A percentile compares a stretch with the other conserved stretches of the same genome.
Evolutionary conservation across 2,329 filamentous ascomycete genomes (phyloP).

Genomic region (Elsinoe arachidis): DNA sequence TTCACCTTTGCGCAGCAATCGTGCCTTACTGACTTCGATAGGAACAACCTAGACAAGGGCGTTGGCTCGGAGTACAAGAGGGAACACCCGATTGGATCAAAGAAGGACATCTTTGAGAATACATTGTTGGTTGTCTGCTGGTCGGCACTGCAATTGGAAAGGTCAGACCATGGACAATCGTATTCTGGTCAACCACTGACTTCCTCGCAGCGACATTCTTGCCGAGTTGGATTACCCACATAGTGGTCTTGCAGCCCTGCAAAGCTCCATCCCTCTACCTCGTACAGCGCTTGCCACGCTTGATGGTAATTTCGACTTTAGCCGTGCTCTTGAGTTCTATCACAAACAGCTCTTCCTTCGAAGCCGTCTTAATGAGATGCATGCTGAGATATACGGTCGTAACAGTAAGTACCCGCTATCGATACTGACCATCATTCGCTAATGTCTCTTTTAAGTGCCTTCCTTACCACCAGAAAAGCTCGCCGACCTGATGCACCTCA

Average conservation of each 20-base stretch:
- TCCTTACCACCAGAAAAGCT: neutral
- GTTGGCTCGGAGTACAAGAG: conserved; percentile 12
- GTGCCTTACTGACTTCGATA: neutral
- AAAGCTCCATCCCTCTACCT: conserved; percentile 58
- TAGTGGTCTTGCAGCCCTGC: conserved; percentile 52
- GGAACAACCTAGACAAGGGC: conserved; percentile 16
- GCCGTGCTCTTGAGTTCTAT: conserved; percentile 44
- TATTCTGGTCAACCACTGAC: neutral
- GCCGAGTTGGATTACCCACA: conserved; percentile 56
- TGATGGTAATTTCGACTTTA: neutral
- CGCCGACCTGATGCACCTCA: conserved; percentile 24
- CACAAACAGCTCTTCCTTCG: conserved; percentile 54
- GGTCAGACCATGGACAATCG: conserved; percentile 41
- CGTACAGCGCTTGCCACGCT: conserved; percentile 43
- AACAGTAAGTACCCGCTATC: conserved; percentile 24
- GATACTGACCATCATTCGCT: neutral
- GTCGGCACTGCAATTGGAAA: conserved; percentile 90
- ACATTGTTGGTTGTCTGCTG: conserved; percentile 63
- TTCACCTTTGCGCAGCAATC: neutral
- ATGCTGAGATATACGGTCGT: conserved; percentile 46
- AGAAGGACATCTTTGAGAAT: conserved; percentile 28
- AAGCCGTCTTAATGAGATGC: conserved; percentile 47
- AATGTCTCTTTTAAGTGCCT: neutral
- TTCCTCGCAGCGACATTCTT: conserved; percentile 62
- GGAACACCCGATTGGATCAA: neutral